These are phyloP conservation scores for Globisporangium takayamanum DNA, from an alignment of 352 stramenopile genomes.

Conservation along the genomic window DNA sequence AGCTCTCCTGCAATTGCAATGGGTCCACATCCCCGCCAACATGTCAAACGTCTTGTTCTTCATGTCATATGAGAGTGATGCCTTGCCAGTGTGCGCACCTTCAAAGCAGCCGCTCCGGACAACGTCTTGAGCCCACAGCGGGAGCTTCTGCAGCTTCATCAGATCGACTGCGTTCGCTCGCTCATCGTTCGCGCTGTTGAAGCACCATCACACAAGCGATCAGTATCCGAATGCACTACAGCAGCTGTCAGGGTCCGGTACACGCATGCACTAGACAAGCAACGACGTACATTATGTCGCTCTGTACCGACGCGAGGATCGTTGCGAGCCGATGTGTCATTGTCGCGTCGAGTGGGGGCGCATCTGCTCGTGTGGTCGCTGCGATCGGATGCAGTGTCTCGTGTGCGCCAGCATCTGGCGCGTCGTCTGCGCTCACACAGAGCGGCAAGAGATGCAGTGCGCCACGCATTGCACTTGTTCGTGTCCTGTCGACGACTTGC, in stretches of 20 bases:
- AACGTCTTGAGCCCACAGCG: constrained; percentile 49
- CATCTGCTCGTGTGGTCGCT: not conserved
- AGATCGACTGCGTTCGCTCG: constrained; percentile 18
- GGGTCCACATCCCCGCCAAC: not conserved
- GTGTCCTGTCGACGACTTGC: not conserved
- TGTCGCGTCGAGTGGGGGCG: not conserved
- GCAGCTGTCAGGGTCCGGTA: not conserved
- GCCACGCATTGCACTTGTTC: constrained; percentile 30
- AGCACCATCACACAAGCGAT: not conserved
- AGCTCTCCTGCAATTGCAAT: constrained; percentile 3
- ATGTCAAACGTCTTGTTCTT: not conserved
- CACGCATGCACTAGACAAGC: not conserved
- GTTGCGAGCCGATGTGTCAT: constrained; percentile 26
- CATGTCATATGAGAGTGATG: not conserved
- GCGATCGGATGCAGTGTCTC: constrained; percentile 9
- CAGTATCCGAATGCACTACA: not conserved
- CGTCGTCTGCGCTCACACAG: constrained; percentile 27
- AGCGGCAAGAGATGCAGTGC: constrained; percentile 52
- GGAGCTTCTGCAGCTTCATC: constrained; percentile 33
- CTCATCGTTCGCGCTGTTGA: not conserved
- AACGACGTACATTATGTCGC: constrained; percentile 30
- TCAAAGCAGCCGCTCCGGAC: constrained; percentile 48
- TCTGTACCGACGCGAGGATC: constrained; percentile 28
- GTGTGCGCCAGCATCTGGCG: constrained; percentile 16
- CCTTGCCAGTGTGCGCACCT: constrained; percentile 11